Evolutionary conservation across 306 rosid genomes (phyloP).

Genomic region (Cicer arietinum): DNA sequence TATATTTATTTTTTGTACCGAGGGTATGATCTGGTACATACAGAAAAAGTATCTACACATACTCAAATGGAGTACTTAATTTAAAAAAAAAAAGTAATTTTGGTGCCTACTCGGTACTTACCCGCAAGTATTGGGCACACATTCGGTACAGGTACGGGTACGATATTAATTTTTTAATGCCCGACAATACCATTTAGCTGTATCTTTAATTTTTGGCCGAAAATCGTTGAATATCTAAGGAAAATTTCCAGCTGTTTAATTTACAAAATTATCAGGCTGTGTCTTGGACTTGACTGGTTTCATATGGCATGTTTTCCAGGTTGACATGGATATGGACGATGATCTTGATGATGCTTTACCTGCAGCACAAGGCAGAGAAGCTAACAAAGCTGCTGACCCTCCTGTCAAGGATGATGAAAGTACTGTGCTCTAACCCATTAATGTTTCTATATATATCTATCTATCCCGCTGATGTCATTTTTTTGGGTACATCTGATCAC

Average conservation of each 20-base stretch:
- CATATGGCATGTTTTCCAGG: constrained; percentile 59
- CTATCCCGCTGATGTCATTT: constrained; percentile 31
- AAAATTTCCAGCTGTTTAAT: constrained; percentile 16
- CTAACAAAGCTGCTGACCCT: constrained; percentile 53
- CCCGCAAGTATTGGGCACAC: too few relatives aligned
- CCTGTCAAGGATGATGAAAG: constrained; percentile 50
- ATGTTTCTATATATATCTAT: constrained; percentile 16
- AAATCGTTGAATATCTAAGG: neutral
- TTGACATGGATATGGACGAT: constrained; percentile 98
- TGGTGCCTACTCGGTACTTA: too few relatives aligned
- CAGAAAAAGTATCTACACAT: too few relatives aligned
- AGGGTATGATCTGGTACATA: too few relatives aligned
- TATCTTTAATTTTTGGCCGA: constrained; percentile 3
- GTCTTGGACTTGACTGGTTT: constrained; percentile 35
- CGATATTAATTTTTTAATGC: too few relatives aligned
- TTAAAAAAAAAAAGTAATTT: too few relatives aligned
- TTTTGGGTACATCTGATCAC: constrained; percentile 27
- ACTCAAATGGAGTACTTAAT: too few relatives aligned
- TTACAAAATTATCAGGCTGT: neutral
- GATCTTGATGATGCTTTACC: constrained; percentile 55
- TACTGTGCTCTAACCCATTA: constrained; percentile 46
- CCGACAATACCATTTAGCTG: neutral
- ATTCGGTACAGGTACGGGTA: too few relatives aligned
- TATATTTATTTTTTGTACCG: too few relatives aligned
- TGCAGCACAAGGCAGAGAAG: constrained; percentile 59